Base-by-base conservation (phyloP, 2,329 filamentous ascomycete species). In the Aspergillus sp. region DNA sequence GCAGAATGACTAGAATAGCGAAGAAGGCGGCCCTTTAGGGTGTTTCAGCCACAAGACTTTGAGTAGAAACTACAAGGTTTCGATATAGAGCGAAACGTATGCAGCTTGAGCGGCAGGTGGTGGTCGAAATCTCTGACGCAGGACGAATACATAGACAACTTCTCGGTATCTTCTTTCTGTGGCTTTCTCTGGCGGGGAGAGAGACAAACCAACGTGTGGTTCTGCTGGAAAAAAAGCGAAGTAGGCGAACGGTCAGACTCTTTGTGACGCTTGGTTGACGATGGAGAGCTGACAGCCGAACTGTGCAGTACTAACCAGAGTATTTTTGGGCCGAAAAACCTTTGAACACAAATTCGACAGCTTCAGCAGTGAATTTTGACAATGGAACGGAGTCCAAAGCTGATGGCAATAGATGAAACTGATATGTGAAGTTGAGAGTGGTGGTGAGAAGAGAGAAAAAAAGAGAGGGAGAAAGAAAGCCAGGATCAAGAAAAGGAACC, bases 101-200 rank as follows among this genome's bases (percentile, higher is more conserved):
- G 91, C 90, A 96, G 91, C 90, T 91, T 91, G 84, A 91, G 87
- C 84, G 91, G 91, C 86, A 88, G 88, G 82, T 89, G 87, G 88
- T 93, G 89, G 90, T 88, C 90, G 87, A 91, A 92, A 88, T 91
- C 87, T 90, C 90, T 87, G 87, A 86, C 86, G 87, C 90, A 89
- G 90, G 91, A 89, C 91, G 92, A 92, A 96, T 96, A 96, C 92
- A 96, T 96, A 96, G 90, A 96, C 91, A 89, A 82, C 68, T 74
- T 71, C 69, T 72, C 75, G 64, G 66, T 66, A 63, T 65, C 62
- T 64, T 65, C 64, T 64, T 66, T 68, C 58, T 65, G 65, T 68
- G 69, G 69, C 67, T 73, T 71, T 73, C 70, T 73, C 72, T 68
- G 69, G 65, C 69, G 62, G 62, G 59, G 61, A 64, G 70, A 68